Conservation (phyloP, 768 basidiomycete genomes). For the Omphalotus guepiniiformis region DNA sequence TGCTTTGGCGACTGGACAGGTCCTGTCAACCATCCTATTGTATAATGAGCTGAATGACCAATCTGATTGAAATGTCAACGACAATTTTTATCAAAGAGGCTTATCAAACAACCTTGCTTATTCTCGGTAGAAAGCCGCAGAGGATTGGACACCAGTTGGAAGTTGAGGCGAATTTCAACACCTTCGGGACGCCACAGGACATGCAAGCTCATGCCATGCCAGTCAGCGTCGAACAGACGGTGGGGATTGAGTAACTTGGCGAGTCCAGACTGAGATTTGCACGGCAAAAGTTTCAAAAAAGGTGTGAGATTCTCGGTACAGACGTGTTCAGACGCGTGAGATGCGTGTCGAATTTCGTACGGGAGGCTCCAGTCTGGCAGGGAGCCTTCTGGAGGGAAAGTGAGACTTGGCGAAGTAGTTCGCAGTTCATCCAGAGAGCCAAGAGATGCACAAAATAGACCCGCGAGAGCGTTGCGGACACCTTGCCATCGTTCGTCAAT, state of each 20-base stretch:
- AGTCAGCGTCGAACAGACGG: slow-evolving; percentile 82
- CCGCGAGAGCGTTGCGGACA: slow-evolving; percentile 84
- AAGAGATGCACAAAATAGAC: slow-evolving; percentile 92
- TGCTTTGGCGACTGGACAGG: slow-evolving; percentile 67
- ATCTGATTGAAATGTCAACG: slow-evolving; percentile 37
- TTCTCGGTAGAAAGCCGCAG: slow-evolving; percentile 47
- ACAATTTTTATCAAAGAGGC: slow-evolving; percentile 2
- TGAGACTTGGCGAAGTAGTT: slow-evolving; percentile 60
- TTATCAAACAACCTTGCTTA: slow-evolving; percentile 49
- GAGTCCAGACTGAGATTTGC: slow-evolving; percentile 84
- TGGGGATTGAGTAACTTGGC: slow-evolving; percentile 83
- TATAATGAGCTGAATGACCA: slow-evolving; percentile 73
- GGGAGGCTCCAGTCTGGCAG: slow-evolving; percentile 42
- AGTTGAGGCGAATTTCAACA: slow-evolving; percentile 61
- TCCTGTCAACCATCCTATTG: slow-evolving; percentile 53
- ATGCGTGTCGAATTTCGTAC: slow-evolving; percentile 68
- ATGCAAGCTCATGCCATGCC: slow-evolving; percentile 85
- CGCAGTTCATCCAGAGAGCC: slow-evolving; percentile 71
- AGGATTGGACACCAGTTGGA: slow-evolving; percentile 80
- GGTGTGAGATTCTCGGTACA: slow-evolving; percentile 98
- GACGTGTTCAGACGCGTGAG: slow-evolving; percentile 79
- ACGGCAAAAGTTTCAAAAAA: slow-evolving; percentile 91
- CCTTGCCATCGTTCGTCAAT: slow-evolving; percentile 78
- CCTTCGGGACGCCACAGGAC: slow-evolving; percentile 60
- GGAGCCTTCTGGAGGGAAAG: slow-evolving; percentile 60